Evolutionary conservation across 768 basidiomycete species (phyloP).

Genomic region (Floccularia luteovirens): DNA sequence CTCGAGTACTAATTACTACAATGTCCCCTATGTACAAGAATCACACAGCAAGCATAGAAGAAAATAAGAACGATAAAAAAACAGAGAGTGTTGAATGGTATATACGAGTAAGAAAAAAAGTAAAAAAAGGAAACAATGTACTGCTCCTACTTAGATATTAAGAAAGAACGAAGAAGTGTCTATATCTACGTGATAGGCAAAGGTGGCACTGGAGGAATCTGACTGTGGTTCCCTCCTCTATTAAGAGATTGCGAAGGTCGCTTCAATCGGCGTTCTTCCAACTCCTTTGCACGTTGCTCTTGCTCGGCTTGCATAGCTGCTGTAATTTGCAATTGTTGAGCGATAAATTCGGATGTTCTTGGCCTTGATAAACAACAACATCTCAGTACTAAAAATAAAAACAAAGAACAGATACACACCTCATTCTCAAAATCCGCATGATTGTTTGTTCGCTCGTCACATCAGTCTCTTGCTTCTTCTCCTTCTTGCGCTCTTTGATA

Average conservation of each 20-base stretch:
- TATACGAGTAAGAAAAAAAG: neutral
- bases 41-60: neutral
- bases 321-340: conserved; percentile 81
- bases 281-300: conserved; percentile 60
- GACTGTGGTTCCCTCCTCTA: conserved; percentile 18
- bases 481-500: conserved; percentile 88
- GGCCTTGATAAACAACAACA: conserved; percentile 53
- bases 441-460: conserved; percentile 83
- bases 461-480: conserved; percentile 81
- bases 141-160: neutral
- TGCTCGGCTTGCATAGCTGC: conserved; percentile 78
- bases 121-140: conserved; percentile 1
- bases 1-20: neutral
- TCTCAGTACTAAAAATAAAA: conserved; percentile 4
- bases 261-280: conserved; percentile 50
- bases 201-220: conserved; percentile 30
- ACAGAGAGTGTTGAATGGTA: neutral
- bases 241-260: conserved; percentile 34
- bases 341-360: conserved; percentile 78
- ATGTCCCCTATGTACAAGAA: conserved; percentile 1
- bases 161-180: neutral
- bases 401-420: conserved; percentile 34
- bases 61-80: neutral
- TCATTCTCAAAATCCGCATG: conserved; percentile 91
- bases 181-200: conserved; percentile 17